Conservation (phyloP, 2,329 filamentous ascomycete genomes). For the Apiospora hydei region DNA sequence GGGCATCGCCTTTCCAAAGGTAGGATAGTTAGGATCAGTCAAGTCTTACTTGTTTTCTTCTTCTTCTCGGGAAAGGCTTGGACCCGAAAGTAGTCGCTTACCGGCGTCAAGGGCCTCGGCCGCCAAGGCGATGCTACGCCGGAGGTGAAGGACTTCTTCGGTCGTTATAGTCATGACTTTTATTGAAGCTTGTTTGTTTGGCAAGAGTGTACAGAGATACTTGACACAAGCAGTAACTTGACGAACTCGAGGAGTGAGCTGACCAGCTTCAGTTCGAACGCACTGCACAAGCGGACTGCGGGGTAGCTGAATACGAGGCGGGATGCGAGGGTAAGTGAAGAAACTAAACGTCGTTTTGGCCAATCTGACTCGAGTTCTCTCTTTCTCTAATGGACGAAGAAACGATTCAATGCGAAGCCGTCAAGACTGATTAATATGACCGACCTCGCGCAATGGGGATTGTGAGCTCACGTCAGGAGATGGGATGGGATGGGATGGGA, state of each 20-base stretch:
- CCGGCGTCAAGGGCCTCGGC: conserved; percentile 36
- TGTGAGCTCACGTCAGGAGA: neutral
- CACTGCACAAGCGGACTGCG: neutral
- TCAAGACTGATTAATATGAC: neutral
- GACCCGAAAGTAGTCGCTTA: neutral
- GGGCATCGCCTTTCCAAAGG: conserved; percentile 29
- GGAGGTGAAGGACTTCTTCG: conserved; percentile 31
- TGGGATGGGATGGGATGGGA: neutral
- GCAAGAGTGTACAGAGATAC: neutral
- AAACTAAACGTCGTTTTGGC: too few relatives aligned
- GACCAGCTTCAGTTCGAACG: too few relatives aligned
- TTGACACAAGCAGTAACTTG: neutral
- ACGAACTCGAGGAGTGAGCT: neutral
- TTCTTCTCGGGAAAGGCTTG: too few relatives aligned
- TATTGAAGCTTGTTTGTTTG: neutral
- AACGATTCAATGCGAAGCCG: neutral
- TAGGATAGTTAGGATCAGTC: neutral
- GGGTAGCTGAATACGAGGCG: neutral
- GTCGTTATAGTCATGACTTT: neutral
- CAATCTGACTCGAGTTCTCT: neutral
- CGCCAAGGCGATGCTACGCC: conserved; percentile 40
- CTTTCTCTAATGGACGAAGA: neutral
- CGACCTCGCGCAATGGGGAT: neutral
- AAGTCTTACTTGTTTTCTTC: too few relatives aligned
- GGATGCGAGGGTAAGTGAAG: neutral